Base-by-base conservation (phyloP, 2,329 filamentous ascomycete genomes). In the Alternaria postmessia region DNA sequence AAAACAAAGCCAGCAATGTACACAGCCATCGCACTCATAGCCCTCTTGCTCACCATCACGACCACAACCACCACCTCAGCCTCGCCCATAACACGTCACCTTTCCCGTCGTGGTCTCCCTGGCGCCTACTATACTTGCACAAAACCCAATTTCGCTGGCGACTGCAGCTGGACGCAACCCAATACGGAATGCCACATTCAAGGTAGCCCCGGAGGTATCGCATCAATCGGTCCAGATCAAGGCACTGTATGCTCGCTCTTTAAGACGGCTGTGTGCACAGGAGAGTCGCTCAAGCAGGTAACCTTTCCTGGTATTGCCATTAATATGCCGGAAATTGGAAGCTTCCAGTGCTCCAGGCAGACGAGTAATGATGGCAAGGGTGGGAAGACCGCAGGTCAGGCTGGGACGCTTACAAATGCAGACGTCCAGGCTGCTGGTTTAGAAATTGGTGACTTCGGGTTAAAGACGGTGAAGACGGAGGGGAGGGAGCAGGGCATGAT, bases 101-200 rank as follows among this genome's bases (percentile, higher is more conserved):
- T 74, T 18, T 63, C 67, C 18, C 66, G 66, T 9, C 74, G 74
- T 36, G 74, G 73, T n/a, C 74, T 77, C 22, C 72, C 75, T 18
- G 75, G 75, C 24, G 75, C 73, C 22, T 72, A 76, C 20, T 78
- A 77, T 63, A 70, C 71, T 12, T 78, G 75, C 63, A 68, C 67
- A 7, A 59, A 47, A 11, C 42, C 59, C 28, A 69, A 76, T 41
- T 78, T 77, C 51, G 49, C 59, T 12, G 73, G 71, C 14, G 39
- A 66, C 57, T 78, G 75, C 59, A 67, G 63, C 49, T 78, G 75
- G 75, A 67, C 62, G 2, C 43, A 63, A 1, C 72, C 72, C 16
- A 63, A 61, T 7, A 61, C 61, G 12, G 52, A 59, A 38, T 77
- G 75, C 49, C 66, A 66, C 41, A 73, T 74, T 14, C 61, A 66